Percentiles rank a stretch among this genome's conserved stretches.
Evolutionary conservation across 148 eudicot genomes (phyloP).

Genomic region (Tetragonia tetragonoides): DNA sequence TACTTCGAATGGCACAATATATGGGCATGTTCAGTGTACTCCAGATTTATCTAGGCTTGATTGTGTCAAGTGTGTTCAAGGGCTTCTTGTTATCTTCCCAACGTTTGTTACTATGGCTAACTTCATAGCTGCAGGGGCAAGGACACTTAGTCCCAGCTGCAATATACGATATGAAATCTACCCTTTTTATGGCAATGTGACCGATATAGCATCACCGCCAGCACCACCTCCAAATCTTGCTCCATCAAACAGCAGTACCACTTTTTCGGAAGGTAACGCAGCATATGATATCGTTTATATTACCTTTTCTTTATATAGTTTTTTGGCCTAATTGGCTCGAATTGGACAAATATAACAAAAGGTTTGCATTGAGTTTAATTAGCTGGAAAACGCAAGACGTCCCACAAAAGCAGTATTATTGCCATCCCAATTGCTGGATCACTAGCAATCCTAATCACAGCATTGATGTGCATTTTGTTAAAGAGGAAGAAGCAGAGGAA

Average conservation of each 20-base stretch:
- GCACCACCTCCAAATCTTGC: conserved; percentile 1
- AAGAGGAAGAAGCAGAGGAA: conserved; percentile 15
- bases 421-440: conserved; percentile 1
- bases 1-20: conserved; percentile 10
- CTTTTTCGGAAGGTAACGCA: conserved; percentile 8
- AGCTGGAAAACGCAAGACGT: conserved; percentile 14
- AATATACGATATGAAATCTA: conserved; percentile 30
- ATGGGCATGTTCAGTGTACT: conserved; percentile 31
- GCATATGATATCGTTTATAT: not conserved
- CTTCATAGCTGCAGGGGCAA: conserved; percentile 29
- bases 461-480: conserved; percentile 2
- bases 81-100: not conserved
- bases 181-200: conserved; percentile 26
- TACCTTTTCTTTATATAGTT: not conserved
- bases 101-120: not conserved
- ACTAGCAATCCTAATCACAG: not conserved
- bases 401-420: not conserved
- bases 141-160: conserved; percentile 29
- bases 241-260: conserved; percentile 4
- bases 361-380: not conserved
- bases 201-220: conserved; percentile 5
- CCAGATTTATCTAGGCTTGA: conserved; percentile 22
- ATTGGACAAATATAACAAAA: not conserved
- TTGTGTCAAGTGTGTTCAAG: conserved; percentile 18
- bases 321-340: too few species aligned